Base-by-base conservation (phyloP, 78 protist genomes). In the Tieghemostelium lacteum region DNA sequence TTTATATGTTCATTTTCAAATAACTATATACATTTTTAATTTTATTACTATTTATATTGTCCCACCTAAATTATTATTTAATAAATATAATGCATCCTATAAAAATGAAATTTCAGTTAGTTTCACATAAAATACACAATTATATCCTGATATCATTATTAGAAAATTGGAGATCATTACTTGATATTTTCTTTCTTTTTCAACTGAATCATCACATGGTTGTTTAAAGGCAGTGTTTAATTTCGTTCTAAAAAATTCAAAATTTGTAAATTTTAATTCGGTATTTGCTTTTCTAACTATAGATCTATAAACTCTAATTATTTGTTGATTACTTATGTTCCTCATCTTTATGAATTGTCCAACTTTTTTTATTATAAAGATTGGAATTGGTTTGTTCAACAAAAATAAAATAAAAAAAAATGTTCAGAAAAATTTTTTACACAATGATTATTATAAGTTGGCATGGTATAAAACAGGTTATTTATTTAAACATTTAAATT, bases 171-270 rank as follows among this genome's bases (percentile, higher is more conserved):
- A n/a, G 52, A 45, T 34, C 24, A 61, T 49, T 83, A 83, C 91
- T 60, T 83, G 73, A 60, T 58, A 83, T 58, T 83, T 83, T 70
- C 91, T 66, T 50, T 34, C 39, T 29, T 54, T 39, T 1, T 34
- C 52, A 83, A 69, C 66, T 19, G 36, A 28, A 45, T 54, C n/a
- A 42, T 54, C 57, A 36, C 66, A 76, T 5, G 67, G 70, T 42
- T 83, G 78, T 83, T 83, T 83, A 60, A 83, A 83, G 24, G 91
- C n/a, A n/a, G 40, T 83, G 34, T 49, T 67, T 45, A 83, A 22
- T 83, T 78, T 83, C 2, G 69, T 49, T 69, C 91, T 83, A 61
- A 83, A 83, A 29, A 69, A 83, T 70, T 83, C 91, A 60, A 26
- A 83, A 60, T 83, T 83, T 70, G 91, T 45, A 83, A 40, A 83